Conservation (phyloP, 441 rosid species). For the Gossypium laxum region DNA sequence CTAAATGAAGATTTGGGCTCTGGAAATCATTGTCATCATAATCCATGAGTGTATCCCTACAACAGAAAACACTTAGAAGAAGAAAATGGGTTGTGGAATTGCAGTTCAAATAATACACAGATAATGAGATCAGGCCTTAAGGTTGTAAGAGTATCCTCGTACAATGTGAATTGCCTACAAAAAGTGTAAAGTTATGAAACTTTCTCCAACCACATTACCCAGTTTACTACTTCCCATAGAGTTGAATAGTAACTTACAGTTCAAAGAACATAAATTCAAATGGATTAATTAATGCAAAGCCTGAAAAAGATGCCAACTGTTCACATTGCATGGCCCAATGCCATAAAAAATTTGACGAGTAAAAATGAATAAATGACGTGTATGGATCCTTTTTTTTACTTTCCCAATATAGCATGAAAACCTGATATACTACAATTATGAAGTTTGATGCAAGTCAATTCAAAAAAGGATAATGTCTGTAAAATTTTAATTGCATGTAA, state of each 20-base stretch:
- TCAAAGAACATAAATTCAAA: slow-evolving; percentile 3
- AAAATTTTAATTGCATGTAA: not conserved
- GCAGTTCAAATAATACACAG: slow-evolving; percentile 7
- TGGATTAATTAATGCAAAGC: not conserved
- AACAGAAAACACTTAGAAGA: slow-evolving; percentile 12
- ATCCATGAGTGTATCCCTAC: slow-evolving; percentile 90
- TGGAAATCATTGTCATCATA: slow-evolving; percentile 96
- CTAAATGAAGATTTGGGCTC: slow-evolving; percentile 81
- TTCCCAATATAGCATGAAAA: not conserved
- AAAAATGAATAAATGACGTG: not conserved
- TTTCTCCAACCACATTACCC: not conserved
- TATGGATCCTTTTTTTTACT: not conserved
- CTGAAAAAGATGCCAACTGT: not conserved
- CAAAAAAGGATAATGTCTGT: not conserved
- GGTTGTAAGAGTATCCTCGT: slow-evolving; percentile 6
- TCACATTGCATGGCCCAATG: not conserved
- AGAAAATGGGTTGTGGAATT: not conserved
- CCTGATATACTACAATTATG: not conserved
- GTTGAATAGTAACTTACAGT: not conserved
- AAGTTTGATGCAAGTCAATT: not conserved
- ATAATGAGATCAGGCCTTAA: not conserved
- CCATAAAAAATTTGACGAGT: not conserved
- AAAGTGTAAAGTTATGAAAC: not conserved
- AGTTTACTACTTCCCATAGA: not conserved
- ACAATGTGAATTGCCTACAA: not conserved